Evolutionary conservation across 2,329 filamentous ascomycete species (phyloP), one percentile per base, ranked within the genome.

Genomic region (Mycosphaerelloides madeirae): DNA sequence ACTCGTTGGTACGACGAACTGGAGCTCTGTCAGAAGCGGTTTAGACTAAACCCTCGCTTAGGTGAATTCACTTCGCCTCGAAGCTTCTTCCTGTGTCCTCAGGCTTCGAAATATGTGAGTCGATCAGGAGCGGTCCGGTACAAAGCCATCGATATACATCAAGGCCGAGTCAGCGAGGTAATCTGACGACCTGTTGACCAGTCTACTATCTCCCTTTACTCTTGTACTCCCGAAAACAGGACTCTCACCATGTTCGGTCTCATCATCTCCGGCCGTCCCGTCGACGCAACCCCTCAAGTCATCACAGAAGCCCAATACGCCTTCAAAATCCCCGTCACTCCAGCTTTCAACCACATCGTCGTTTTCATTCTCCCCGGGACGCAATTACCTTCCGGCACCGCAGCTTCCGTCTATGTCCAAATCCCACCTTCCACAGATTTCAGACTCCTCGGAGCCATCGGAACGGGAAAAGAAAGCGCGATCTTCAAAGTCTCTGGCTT

Each of bases 381-480:
- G 8, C 67, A 76, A 8, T 75, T 98, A 0, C 90, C 90, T 0
- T 73, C 78, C 3, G 78, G 80, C 55, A 85, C 85, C 15, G 91
- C 88, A 4, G 93, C 90, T 12, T 87, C 89, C 36, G 91, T 98
- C 52, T 97, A 96, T 70, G 78, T 95, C 37, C 84, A 90, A 53
- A 71, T 84, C n/a, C 78, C 81, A 3, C 68, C 69, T 7, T 57
- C 68, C 42, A 66, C 55, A 64, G 79, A 83, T 36, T 95, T 95
- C 70, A 81, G 78, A 48, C 87, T 98, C 58, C 80, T 97, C 3
- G 93, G 94, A 51, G 93, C 84, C 38, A 83, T 98, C 44, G 90
- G 87, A 1, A 83, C 86, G 29, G 88, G 90, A 44, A 96, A 96
- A 63, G 89, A 93, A 57, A 91, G 85, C 55, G 88, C 90, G 29